Evolutionary conservation across 345 rosid species (phyloP), one percentile per base, ranked within the genome.

Genomic region (Acer campestre): DNA sequence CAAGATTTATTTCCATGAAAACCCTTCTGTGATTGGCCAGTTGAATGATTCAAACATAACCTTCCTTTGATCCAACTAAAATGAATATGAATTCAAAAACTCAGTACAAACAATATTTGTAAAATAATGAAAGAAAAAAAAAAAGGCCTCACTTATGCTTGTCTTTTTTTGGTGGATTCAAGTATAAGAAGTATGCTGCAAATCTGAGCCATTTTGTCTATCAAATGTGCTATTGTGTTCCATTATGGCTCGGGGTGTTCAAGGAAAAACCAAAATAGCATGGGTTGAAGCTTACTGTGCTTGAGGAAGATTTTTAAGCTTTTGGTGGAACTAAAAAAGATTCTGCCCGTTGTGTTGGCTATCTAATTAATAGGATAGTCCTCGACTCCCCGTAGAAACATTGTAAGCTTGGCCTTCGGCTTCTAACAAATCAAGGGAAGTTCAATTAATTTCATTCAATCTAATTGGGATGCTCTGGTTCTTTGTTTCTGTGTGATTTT

Each of bases 281-380:
- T 46, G 12, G 49, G 49, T 59, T 59, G 12, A 59, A 59, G 10
- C 63, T 59, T 18, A 59, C 4, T 18, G 22, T 18, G 18, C 58
- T 51, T 0, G n/a, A 51, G n/a, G n/a, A 51, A 51, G 58, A 51
- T 14, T 16, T 51, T 51, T 51, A 51, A 16, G 11, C 7, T 14
- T 51, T 51, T 16, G n/a, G n/a, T 16, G 58, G 58, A 14, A 4
- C 0, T 16, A 51, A 51, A 51, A 51, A 14, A 51, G 58, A 16
- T 51, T 51, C 4, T 16, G 58, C 58, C 58, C 1, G 17, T 14
- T 51, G 7, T 3, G 58, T 51, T 46, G 6, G 18, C 56, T 51
- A 13, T 51, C n/a, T 51, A 16, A 51, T 16, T 14, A 51, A 14
- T 51, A n/a, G 93, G 72, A 96, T 14, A 51, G 56, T 48, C 53